Percentiles rank a stretch among this genome's conserved stretches.
phyloP scores from a whole-genome alignment of 345 rosid genomes.

The Balakata baccata region DNA sequence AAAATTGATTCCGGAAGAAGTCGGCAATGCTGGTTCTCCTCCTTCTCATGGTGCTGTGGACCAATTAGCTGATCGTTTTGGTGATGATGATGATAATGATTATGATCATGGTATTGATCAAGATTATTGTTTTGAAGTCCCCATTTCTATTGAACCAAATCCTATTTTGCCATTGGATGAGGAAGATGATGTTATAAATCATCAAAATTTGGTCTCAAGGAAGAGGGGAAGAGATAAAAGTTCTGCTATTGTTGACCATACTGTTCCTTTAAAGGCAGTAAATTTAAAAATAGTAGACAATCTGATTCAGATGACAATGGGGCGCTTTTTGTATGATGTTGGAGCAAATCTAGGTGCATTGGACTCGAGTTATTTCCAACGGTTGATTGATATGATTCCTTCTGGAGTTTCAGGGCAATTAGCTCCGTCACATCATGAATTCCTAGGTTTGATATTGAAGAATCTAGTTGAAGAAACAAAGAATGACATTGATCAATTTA shows the following conservation, averaged over 20 bases:
- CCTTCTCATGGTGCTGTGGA: conserved; percentile 4
- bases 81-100: background rate
- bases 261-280: background rate
- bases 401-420: conserved; percentile 47
- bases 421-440: conserved; percentile 56
- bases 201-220: conserved; percentile 10
- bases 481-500: conserved; percentile 41
- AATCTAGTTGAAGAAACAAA: conserved; percentile 66
- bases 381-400: conserved; percentile 58
- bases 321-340: conserved; percentile 30
- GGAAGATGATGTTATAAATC: conserved; percentile 9
- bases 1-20: background rate
- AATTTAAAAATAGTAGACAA: conserved; percentile 3
- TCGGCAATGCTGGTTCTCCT: conserved; percentile 13
- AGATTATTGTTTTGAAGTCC: background rate
- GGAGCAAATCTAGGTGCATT: conserved; percentile 46
- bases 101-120: conserved; percentile 6
- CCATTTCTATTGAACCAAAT: background rate
- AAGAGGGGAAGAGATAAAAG: conserved; percentile 14
- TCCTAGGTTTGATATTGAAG: conserved; percentile 69
- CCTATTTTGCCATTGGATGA: conserved; percentile 7
- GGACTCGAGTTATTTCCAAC: conserved; percentile 67
- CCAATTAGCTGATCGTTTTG: background rate
- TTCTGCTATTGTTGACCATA: background rate
- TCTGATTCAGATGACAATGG: conserved; percentile 12